These are phyloP conservation scores for Ogataea methylovora DNA, from an alignment of 805 yeast genomes.

Conservation along the genomic window DNA sequence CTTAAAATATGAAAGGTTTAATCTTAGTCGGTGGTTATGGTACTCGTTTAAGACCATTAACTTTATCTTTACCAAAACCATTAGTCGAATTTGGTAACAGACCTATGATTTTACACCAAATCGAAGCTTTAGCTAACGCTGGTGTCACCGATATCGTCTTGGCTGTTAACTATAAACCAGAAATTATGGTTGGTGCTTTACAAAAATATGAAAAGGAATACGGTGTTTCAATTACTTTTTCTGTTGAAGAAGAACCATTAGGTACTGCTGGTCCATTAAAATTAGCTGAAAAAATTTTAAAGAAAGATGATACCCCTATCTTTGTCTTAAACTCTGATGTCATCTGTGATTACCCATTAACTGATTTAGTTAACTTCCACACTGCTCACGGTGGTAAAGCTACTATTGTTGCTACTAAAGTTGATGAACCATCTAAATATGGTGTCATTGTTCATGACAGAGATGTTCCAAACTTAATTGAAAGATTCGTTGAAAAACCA, in stretches of 20 bases:
- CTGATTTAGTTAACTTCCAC: conserved; percentile 90
- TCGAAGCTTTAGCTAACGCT: conserved; percentile 95
- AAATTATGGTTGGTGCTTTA: conserved; percentile 94
- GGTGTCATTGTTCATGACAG: conserved; percentile 99
- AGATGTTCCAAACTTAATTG: conserved; percentile 90
- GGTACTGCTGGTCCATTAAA: conserved; percentile 99
- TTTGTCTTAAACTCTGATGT: conserved; percentile 98
- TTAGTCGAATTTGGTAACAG: conserved; percentile 97
- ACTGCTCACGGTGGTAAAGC: conserved; percentile 94
- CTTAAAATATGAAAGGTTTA: conserved; percentile 73
- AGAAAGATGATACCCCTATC: conserved; percentile 93
- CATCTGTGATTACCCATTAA: conserved; percentile 97
- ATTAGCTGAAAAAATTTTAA: conserved; percentile 89
- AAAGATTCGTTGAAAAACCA: conserved; percentile 98
- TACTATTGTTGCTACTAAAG: conserved; percentile 98
- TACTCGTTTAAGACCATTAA: conserved; percentile 98
- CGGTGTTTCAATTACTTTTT: conserved; percentile 92
- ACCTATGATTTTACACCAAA: conserved; percentile 98
- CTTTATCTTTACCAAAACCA: conserved; percentile 92
- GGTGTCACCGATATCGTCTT: conserved; percentile 98
- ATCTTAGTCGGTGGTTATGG: conserved; percentile 99
- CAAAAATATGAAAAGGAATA: conserved; percentile 91
- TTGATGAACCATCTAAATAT: conserved; percentile 98
- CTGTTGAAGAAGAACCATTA: conserved; percentile 98
- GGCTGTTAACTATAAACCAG: conserved; percentile 99